Evolutionary conservation across 2,329 filamentous ascomycete genomes (phyloP).

Genomic region (Pseudogymnoascus sp.): DNA sequence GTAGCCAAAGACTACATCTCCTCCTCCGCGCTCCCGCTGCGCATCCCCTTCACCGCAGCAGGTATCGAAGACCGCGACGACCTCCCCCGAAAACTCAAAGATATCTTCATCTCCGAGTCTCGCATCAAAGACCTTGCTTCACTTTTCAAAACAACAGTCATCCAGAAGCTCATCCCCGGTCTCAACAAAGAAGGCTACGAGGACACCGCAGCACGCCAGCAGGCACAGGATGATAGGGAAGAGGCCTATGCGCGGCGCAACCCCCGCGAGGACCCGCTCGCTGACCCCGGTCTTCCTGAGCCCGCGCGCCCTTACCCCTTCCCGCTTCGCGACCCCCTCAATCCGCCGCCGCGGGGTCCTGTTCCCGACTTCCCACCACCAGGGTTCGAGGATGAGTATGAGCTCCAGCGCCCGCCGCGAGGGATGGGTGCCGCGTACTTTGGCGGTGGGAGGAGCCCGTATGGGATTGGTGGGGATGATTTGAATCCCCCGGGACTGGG

Average conservation of each 20-base stretch:
- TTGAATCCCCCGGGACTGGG: constrained; percentile 81
- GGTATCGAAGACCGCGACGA: constrained; percentile 47
- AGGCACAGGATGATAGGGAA: constrained; percentile 37
- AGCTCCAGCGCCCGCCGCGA: constrained; percentile 65
- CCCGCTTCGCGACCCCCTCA: constrained; percentile 52
- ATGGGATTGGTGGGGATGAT: constrained; percentile 77
- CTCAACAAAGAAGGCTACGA: constrained; percentile 75
- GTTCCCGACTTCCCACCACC: constrained; percentile 79
- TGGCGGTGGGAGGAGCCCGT: constrained; percentile 47
- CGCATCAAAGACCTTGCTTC: constrained; percentile 64
- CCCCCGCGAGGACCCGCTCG: constrained; percentile 35
- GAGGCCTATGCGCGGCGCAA: constrained; percentile 39
- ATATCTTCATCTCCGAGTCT: constrained; percentile 67
- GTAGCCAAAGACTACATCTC: constrained; percentile 69
- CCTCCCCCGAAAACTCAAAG: constrained; percentile 44
- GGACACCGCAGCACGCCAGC: constrained; percentile 42
- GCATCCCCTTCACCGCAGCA: constrained; percentile 44
- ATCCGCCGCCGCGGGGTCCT: constrained; percentile 52
- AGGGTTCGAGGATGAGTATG: constrained; percentile 88
- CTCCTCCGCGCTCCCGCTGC: constrained; percentile 47
- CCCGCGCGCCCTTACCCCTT: constrained; percentile 65
- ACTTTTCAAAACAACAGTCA: constrained; percentile 69
- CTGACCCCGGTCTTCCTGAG: constrained; percentile 47
- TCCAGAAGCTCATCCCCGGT: constrained; percentile 76
- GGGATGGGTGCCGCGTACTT: constrained; percentile 33